Conservation (phyloP, 805 yeast species). For the Cyberlindnera lachancei region DNA sequence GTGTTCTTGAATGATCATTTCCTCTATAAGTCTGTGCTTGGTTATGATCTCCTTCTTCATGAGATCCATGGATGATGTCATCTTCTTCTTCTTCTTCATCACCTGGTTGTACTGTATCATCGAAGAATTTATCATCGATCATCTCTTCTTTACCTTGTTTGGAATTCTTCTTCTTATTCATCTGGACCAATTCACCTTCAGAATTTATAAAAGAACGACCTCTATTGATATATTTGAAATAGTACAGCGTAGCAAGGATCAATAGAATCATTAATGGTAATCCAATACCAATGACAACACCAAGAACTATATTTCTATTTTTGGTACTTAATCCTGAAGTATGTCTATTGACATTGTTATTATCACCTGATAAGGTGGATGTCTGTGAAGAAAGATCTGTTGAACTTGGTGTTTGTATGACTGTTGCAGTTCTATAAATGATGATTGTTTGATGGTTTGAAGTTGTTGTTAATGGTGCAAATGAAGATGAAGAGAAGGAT, state of each 20-base stretch:
- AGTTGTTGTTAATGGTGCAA: not conserved
- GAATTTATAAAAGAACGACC: constrained; percentile 17
- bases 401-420: constrained; percentile 2
- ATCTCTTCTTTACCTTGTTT: too few species aligned
- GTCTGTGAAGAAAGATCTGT: constrained; percentile 19
- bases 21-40: too few species aligned
- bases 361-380: constrained; percentile 20
- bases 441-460: constrained; percentile 3
- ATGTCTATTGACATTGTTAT: constrained; percentile 9
- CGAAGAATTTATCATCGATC: constrained; percentile 22
- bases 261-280: constrained; percentile 5
- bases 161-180: constrained; percentile 7
- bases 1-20: too few species aligned
- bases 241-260: constrained; percentile 2
- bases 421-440: constrained; percentile 16
- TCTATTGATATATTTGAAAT: constrained; percentile 9
- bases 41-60: too few species aligned
- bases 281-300: constrained; percentile 37
- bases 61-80: too few species aligned
- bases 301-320: constrained; percentile 39
- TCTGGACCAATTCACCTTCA: constrained; percentile 21
- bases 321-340: constrained; percentile 35
- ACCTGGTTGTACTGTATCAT: constrained; percentile 18
- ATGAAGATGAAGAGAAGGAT: constrained; percentile 3
- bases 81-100: not conserved